Conservation (phyloP, 345 rosid species). For the Camelina sativa region DNA sequence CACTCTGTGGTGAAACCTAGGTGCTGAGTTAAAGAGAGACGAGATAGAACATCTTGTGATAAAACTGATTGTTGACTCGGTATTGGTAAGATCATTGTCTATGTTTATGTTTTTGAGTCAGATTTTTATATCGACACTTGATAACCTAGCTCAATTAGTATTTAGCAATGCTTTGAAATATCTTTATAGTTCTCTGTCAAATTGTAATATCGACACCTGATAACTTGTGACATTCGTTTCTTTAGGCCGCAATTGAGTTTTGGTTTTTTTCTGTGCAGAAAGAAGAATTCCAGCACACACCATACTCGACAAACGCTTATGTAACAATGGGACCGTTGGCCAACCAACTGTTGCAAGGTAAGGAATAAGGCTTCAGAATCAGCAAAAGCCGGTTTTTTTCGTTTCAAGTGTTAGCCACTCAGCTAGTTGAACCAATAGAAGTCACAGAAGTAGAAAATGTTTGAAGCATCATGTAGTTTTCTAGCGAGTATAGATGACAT, state of each 20-base stretch:
- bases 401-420: neutral
- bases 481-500: too few relatives aligned
- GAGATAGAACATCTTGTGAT: conserved; percentile 74
- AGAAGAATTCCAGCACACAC: conserved; percentile 96
- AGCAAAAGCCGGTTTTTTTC: neutral
- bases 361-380: conserved; percentile 9
- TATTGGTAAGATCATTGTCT: conserved; percentile 61
- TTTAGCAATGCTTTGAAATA: too few relatives aligned
- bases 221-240: too few relatives aligned
- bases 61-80: conserved; percentile 67
- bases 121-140: neutral
- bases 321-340: conserved; percentile 82
- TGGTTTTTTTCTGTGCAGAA: conserved; percentile 51
- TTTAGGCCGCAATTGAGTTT: neutral
- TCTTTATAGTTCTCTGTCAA: neutral
- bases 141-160: too few relatives aligned
- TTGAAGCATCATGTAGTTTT: neutral
- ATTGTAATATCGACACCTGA: neutral
- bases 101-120: neutral
- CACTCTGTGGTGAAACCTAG: conserved; percentile 43
- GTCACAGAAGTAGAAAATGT: neutral
- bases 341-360: conserved; percentile 81
- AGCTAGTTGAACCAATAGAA: neutral
- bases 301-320: conserved; percentile 93
- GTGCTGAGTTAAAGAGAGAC: conserved; percentile 70